Base-by-base conservation (phyloP, 202 grass and related monocot genomes). In the Sporobolus alterniflorus region DNA sequence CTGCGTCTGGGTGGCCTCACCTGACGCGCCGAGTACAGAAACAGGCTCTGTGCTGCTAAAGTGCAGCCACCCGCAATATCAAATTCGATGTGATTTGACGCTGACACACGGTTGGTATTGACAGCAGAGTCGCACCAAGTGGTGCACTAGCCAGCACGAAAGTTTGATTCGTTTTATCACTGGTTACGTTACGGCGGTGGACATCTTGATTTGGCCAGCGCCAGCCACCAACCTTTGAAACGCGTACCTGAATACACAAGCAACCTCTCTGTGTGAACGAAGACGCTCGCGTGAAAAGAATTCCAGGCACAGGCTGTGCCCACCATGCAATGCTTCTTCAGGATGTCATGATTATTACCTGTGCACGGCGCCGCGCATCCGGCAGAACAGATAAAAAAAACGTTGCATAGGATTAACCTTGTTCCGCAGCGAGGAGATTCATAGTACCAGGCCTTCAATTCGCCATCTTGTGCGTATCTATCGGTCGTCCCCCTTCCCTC, bases 51-150 rank as follows among this genome's bases (percentile, higher is more conserved):
- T 32, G 60, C 60, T 17, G n/a, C n/a, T n/a, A n/a, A 71, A 33
- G 5, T 74, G 72, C 30, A 50, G 62, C 2, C 41, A 74, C 21
- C 70, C 17, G 59, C 61, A 49, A 41, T 55, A 83, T 83, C 81
- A 67, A 44, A 33, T 3, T 32, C 7, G 61, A 75, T 31, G 17
- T 20, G 61, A 75, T 31, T 26, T 11, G 36, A 69, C 50, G 65
- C 15, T 56, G 48, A 69, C 64, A 40, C 30, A 40, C 16, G 63
- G 63, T 28, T 28, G 22, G 74, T 30, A 44, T 33, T 29, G 61
- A 64, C 33, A 30, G 61, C 61, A 20, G 61, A 64, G 61, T 64
- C 29, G 30, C 30, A 33, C 61, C 30, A n/a, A 68, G 73, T 8
- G n/a, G n/a, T 39, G 36, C 36, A 39, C 36, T 6, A 39, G 36